Conservation (phyloP, 805 yeast genomes). For the Metschnikowia baotianmanensis region DNA sequence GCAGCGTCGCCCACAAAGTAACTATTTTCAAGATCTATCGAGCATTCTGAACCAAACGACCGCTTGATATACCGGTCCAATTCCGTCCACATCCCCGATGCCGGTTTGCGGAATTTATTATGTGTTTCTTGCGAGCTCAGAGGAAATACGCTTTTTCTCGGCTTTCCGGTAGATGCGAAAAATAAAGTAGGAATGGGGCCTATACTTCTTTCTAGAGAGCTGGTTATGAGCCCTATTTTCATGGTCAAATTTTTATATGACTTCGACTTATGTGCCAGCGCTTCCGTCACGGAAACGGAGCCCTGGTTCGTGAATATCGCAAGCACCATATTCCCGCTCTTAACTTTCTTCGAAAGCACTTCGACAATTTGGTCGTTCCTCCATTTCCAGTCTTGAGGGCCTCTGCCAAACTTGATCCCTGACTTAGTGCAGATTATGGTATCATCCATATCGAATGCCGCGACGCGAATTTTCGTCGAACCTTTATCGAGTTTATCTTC, state of each 20-base stretch:
- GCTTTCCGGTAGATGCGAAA: slow-evolving; percentile 63
- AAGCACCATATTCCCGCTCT: slow-evolving; percentile 34
- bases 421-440: slow-evolving; percentile 70
- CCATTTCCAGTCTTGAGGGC: slow-evolving; percentile 73
- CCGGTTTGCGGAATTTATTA: slow-evolving; percentile 64
- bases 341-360: slow-evolving; percentile 24
- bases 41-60: slow-evolving; percentile 15
- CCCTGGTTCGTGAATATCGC: slow-evolving; percentile 90
- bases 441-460: slow-evolving; percentile 84
- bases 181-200: slow-evolving; percentile 37
- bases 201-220: slow-evolving; percentile 24
- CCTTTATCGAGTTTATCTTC: neutral
- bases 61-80: slow-evolving; percentile 40
- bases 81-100: slow-evolving; percentile 70
- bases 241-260: slow-evolving; percentile 39
- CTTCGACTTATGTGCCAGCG: slow-evolving; percentile 22
- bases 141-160: slow-evolving; percentile 25
- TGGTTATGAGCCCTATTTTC: slow-evolving; percentile 41
- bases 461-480: slow-evolving; percentile 30
- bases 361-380: slow-evolving; percentile 25
- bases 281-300: slow-evolving; percentile 45
- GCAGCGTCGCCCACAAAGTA: slow-evolving; percentile 96
- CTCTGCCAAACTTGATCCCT: slow-evolving; percentile 54
- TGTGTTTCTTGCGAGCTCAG: slow-evolving; percentile 34
- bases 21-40: slow-evolving; percentile 44